Evolutionary conservation across 1,139 yeast species (phyloP), one percentile per base, ranked within the genome.

Genomic region (Pichia sp.): DNA sequence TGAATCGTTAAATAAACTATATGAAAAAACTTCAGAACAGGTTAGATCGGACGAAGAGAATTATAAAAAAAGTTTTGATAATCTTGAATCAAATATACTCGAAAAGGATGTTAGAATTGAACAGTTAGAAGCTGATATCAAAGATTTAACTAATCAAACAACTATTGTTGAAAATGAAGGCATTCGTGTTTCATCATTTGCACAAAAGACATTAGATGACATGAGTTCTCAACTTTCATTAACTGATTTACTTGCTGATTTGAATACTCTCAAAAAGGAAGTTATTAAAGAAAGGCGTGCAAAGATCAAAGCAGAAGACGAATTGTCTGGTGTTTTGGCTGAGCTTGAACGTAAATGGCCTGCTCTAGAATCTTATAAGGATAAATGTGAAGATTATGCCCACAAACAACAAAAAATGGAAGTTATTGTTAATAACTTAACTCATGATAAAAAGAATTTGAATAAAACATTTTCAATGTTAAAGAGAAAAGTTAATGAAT

Each of bases 331-430:
- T 0, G 84, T 91, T 60, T 80, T 90, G 38, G 74, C 73, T 34
- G 97, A 91, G 65, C 73, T 93, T 58, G 96, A 90, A 64, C 76
- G 80, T 29, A 84, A 87, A 61, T 84, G 89, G 52, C 98, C 98
- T 0, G 73, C 84, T 1, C 76, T 91, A 48, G 78, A 86, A 69
- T 85, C 81, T 57, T 87, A 81, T 65, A 83, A 75, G 51, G 80
- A 76, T 51, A 80, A 77, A 54, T 76, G 78, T 39, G 63, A 68
- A 13, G 67, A 73, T 18, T 62, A 80, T 42, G 83, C 81, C 61
- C 60, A 62, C 7, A 82, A 80, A 56, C 67, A 83, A 68, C 77
- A 72, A 63, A 82, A 75, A 60, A 71, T 72, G 61, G 76, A 76
- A 60, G 75, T 71, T 56, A 62, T 75, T 44, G 61, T 81, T 28